Percentiles rank a stretch among this genome's conserved stretches.
Conservation (phyloP, 306 rosid species). For the Prunus padus region DNA sequence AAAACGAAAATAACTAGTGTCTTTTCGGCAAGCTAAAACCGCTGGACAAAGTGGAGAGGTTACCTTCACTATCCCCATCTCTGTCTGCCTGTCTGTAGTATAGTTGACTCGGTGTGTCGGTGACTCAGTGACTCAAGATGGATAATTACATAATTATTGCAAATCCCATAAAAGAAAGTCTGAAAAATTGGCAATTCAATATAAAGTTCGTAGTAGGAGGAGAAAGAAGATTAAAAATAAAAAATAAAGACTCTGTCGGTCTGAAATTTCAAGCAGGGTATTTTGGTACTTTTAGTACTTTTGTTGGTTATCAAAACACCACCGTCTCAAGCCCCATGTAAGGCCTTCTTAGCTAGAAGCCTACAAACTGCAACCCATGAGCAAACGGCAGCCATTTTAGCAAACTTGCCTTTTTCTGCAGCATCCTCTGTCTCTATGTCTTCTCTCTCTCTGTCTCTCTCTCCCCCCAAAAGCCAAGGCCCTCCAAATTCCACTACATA, state of each 20-base stretch:
- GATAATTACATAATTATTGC: neutral
- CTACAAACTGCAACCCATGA: neutral
- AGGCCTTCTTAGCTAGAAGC: neutral
- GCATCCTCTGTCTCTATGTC: slow-evolving; percentile 4
- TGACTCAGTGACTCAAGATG: no score
- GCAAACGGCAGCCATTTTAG: slow-evolving; percentile 27
- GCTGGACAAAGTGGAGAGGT: no score
- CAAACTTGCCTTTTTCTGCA: slow-evolving; percentile 9
- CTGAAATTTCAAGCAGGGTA: neutral
- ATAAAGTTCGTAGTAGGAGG: neutral
- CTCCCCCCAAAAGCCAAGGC: slow-evolving; percentile 4
- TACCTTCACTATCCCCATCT: no score
- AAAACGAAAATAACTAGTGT: no score
- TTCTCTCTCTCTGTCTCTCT: neutral
- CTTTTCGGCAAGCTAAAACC: no score
- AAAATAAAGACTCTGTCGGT: neutral
- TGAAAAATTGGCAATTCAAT: neutral
- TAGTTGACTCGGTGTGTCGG: no score
- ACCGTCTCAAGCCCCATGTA: neutral
- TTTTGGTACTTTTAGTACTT: slow-evolving; percentile 8
- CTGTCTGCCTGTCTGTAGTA: no score
- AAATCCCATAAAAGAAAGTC: neutral
- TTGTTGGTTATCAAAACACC: no score
- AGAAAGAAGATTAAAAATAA: neutral
- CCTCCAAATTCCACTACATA: neutral